Evolutionary conservation across 176 grass and related monocot species (phyloP).

Genomic region (Eremochloa ophiuroides): DNA sequence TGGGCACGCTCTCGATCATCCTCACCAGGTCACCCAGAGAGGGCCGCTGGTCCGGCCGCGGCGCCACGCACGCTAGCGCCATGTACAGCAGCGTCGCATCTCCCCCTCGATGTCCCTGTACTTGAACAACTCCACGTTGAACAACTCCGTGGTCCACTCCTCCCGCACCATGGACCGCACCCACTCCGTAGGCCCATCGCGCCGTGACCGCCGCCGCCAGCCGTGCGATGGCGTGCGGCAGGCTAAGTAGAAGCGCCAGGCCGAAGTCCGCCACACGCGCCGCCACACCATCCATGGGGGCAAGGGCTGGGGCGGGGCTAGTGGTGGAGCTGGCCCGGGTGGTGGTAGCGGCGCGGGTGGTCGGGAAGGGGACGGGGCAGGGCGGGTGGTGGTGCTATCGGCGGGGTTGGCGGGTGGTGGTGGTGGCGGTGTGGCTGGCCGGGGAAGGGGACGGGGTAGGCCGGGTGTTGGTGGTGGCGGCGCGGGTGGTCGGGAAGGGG

Average conservation of each 20-base stretch:
- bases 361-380: no score
- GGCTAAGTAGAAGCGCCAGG: constrained; percentile 48
- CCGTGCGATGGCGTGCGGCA: constrained; percentile 31
- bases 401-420: no score
- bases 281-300: no score
- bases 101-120: constrained; percentile 53
- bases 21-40: constrained; percentile 56
- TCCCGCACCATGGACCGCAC: constrained; percentile 65
- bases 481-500: no score
- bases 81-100: constrained; percentile 57
- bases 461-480: no score
- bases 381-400: no score
- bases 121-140: constrained; percentile 58
- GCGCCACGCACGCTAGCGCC: constrained; percentile 38
- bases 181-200: constrained; percentile 20
- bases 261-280: constrained; percentile 55
- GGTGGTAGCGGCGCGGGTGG: no score
- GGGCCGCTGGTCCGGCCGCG: constrained; percentile 58
- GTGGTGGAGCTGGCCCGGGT: no score
- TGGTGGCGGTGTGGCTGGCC: no score
- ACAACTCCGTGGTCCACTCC: constrained; percentile 70
- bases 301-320: no score
- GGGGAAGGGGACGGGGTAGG: no score
- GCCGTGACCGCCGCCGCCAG: neutral
- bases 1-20: constrained; percentile 76